These are phyloP conservation scores for Beta vulgaris DNA, from an alignment of 148 eudicot species.

Conservation along the genomic window DNA sequence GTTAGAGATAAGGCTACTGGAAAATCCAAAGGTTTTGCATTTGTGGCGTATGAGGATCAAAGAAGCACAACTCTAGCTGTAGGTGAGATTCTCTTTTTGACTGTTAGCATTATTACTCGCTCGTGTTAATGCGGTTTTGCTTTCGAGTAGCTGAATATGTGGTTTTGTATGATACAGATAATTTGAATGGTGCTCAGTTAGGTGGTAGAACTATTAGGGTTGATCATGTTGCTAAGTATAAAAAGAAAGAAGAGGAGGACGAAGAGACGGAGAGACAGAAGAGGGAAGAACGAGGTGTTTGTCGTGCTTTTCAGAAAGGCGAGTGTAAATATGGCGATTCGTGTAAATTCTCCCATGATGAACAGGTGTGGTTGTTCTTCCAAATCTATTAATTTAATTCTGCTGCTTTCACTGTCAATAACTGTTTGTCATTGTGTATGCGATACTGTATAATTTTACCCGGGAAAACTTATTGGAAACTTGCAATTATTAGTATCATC, in stretches of 20 bases:
- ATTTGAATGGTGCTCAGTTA: slow-evolving; percentile 81
- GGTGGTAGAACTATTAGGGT: slow-evolving; percentile 81
- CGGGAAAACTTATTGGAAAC: no score
- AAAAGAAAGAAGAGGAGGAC: slow-evolving; percentile 93
- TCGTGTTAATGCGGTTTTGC: slow-evolving; percentile 6
- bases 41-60: slow-evolving; percentile 93
- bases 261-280: slow-evolving; percentile 73
- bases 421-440: no score
- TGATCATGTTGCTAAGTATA: slow-evolving; percentile 80
- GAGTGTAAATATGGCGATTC: slow-evolving; percentile 80
- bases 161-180: slow-evolving; percentile 44
- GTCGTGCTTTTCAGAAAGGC: slow-evolving; percentile 89
- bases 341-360: slow-evolving; percentile 91
- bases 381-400: background rate
- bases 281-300: slow-evolving; percentile 92
- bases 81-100: slow-evolving; percentile 41
- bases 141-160: slow-evolving; percentile 3
- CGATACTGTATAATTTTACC: no score
- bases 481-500: no score
- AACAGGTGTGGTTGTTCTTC: slow-evolving; percentile 44
- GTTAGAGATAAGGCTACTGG: slow-evolving; percentile 87
- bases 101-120: background rate
- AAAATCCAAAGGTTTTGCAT: slow-evolving; percentile 90
- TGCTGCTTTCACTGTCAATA: background rate
- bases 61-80: slow-evolving; percentile 95